phyloP scores from a whole-genome alignment of 768 basidiomycete species.

The Mycena floridula region DNA sequence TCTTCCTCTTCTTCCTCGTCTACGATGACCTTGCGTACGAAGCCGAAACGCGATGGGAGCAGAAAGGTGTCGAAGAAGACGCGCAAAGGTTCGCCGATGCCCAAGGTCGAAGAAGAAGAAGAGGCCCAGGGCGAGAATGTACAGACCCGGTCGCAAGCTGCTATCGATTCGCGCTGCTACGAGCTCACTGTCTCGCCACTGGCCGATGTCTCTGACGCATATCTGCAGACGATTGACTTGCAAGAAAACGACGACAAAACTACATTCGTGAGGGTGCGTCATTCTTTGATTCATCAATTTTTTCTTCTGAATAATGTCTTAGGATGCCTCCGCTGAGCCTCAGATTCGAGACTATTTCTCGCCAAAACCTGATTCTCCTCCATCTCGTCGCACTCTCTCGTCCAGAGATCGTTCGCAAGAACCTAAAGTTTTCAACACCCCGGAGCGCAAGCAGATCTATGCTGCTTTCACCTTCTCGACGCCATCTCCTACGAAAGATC shows the following conservation, averaged over 20 bases:
- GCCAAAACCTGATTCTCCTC: slow-evolving; percentile 14
- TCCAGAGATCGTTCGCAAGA: slow-evolving; percentile 12
- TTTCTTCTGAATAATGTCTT: slow-evolving; percentile 8
- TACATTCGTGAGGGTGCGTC: slow-evolving; percentile 43
- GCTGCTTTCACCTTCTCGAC: slow-evolving; percentile 76
- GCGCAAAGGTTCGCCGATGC: slow-evolving; percentile 52
- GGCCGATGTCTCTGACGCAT: slow-evolving; percentile 71
- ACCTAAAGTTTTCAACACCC: slow-evolving; percentile 53
- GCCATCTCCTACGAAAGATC: slow-evolving; percentile 56
- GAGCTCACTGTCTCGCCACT: slow-evolving; percentile 74
- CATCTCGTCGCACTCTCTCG: slow-evolving; percentile 13
- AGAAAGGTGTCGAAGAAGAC: slow-evolving; percentile 35
- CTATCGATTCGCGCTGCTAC: slow-evolving; percentile 71
- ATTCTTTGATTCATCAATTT: slow-evolving; percentile 2
- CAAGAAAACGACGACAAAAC: slow-evolving; percentile 29
- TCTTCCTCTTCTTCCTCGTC: slow-evolving; percentile 9
- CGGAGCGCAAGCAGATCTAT: slow-evolving; percentile 68
- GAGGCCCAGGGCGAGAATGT: slow-evolving; percentile 24
- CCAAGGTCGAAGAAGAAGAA: slow-evolving; percentile 51
- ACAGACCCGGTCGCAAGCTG: slow-evolving; percentile 36
- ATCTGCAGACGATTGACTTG: slow-evolving; percentile 27
- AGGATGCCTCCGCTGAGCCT: slow-evolving; percentile 54
- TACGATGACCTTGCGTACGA: neutral
- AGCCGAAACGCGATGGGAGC: slow-evolving; percentile 6
- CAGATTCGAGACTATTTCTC: slow-evolving; percentile 51